Base-by-base conservation (phyloP, 1,284 basidiomycete species). In the Hemileia vastatrix region DNA sequence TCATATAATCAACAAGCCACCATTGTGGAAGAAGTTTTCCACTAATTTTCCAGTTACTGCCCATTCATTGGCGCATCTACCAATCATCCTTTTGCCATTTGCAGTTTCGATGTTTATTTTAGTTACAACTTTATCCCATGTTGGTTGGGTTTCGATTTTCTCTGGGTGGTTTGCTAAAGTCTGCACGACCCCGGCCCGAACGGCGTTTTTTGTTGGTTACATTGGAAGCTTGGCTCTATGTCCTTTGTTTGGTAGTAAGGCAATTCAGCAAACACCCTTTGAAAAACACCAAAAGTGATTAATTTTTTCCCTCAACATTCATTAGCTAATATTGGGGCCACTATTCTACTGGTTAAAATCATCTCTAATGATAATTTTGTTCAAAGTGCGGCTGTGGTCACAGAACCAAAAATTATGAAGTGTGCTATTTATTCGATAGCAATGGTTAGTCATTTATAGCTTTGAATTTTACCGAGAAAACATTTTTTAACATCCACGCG, bases 91-190 rank as follows among this genome's bases (percentile, higher is more conserved):
- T 5, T 79, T 96, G 8, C 91, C 91, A 0, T 97, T 97, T 72
- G 89, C 92, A 0, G 91, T 97, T 74, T 86, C 87, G 4, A 91
- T 95, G 79, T 97, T 97, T 78, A 90, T 97, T 70, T 83, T 97
- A 52, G 90, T 95, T 58, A 87, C 94, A 72, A 87, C 83, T 0
- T 80, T 97, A 6, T 81, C 84, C 3, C 81, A 85, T 63, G 84
- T 87, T 57, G 91, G 91, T n/a, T 97, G 94, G 90, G 90, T 96
- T 24, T 80, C 84, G 24, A 81, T 95, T 18, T 93, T 95, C 74
- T 85, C 85, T 0, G 70, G 72, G 4, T 94, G 91, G 86, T 57
- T 84, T 78, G 23, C 80, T 77, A 11, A 68, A 43, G 72, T 76
- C 8, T 77, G 79, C 4, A 70, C 81, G 1, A 43, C 31, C 33